Evolutionary conservation across 768 basidiomycete species (phyloP).

Genomic region (Lactarius hengduanensis): DNA sequence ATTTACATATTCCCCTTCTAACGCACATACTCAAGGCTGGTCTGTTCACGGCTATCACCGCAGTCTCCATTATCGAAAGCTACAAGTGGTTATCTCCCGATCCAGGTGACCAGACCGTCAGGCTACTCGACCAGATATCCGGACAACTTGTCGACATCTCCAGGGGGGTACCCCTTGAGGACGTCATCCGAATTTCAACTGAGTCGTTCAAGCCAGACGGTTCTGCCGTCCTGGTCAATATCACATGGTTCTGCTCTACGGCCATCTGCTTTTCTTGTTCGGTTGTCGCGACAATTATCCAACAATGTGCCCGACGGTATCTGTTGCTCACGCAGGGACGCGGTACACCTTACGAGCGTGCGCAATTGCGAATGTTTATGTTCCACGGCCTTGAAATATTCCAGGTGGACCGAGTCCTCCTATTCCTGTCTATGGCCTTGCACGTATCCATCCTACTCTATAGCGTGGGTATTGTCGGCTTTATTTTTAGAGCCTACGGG

Average conservation of each 20-base stretch:
- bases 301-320: constrained; percentile 16
- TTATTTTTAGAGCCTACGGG: rapidly evolving
- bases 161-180: background rate
- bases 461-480: background rate
- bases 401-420: background rate
- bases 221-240: background rate
- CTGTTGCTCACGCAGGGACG: background rate
- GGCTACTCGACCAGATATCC: background rate
- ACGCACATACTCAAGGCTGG: constrained; percentile 11
- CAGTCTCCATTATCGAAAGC: constrained; percentile 19
- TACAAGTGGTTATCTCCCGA: constrained; percentile 18
- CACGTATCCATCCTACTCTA: constrained; percentile 4
- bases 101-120: background rate
- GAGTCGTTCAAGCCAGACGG: background rate
- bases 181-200: too few species aligned
- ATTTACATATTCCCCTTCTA: background rate
- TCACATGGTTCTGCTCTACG: constrained; percentile 8
- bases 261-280: constrained; percentile 1
- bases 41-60: constrained; percentile 18
- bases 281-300: constrained; percentile 1
- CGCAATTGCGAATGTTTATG: background rate
- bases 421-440: background rate
- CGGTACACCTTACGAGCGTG: background rate
- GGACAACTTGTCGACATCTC: background rate
- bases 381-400: background rate